Evolutionary conservation across 1,139 yeast species (phyloP), one percentile per base, ranked within the genome.

Genomic region (Pichia sp.): DNA sequence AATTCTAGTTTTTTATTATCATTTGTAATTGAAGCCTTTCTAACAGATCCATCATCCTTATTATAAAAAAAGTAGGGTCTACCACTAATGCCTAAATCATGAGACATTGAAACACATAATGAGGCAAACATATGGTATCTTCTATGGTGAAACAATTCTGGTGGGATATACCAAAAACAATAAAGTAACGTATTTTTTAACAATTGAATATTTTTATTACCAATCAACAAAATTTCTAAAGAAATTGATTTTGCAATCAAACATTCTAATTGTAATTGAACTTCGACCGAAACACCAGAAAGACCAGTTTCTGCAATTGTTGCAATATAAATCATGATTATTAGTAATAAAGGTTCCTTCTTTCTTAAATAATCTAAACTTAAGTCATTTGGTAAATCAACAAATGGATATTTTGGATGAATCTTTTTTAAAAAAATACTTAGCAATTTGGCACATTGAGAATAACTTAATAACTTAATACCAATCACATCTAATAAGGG

Each of bases 101-200:
- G 81, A 2, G 84, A 72, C 61, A 88, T 66, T 3, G 81, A 70
- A n/a, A 81, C 77, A 38, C 88, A 76, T 23, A 85, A 64, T 9
- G 76, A 69, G 42, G 80, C 76, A 50, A 85, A 69, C 42, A 86
- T 63, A 57, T 85, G 93, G 50, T 80, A 80, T 40, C 94, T 74
- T 46, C 93, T 75, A 53, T 83, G 84, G 50, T 79, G 83, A 49
- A 84, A 83, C 51, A 85, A 66, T 60, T 86, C 95, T 0, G 95
- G 87, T 6, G 86, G 76, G 50, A 83, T 85, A 58, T 86, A 86
- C 94, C 95, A 88, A 27, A 80, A 61, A 30, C 83, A 73, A 40
- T 84, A 63, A 3, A 85, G 54, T 23, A 84, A 55, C 35, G 84
- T 62, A 16, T 81, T 65, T 56, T 82, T 79, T 32, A 86, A 63